phyloP scores from a whole-genome alignment of 495 filamentous ascomycete species.

The Pyrenopolyporus hunteri region DNA sequence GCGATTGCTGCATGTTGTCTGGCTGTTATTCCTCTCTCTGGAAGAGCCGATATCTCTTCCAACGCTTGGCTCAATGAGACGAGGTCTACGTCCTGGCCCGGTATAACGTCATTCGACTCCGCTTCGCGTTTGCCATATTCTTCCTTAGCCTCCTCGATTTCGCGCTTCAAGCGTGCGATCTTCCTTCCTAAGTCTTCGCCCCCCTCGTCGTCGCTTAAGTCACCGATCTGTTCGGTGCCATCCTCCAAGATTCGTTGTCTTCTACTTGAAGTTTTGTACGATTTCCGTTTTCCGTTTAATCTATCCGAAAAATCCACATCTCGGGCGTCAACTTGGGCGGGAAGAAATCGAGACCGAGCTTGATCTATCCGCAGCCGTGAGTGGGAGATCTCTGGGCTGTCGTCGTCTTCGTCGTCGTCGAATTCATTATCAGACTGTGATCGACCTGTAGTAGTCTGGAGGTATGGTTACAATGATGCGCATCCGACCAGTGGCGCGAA shows the following conservation, averaged over 20 bases:
- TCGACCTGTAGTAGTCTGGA: constrained; percentile 66
- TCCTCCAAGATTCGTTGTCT: constrained; percentile 65
- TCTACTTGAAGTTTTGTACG: constrained; percentile 75
- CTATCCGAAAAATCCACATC: constrained; percentile 85
- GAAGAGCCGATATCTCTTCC: constrained; percentile 58
- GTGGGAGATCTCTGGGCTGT: constrained; percentile 70
- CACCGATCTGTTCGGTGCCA: constrained; percentile 67
- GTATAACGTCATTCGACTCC: constrained; percentile 40
- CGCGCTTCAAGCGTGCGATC: constrained; percentile 76
- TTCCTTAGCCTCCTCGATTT: constrained; percentile 78
- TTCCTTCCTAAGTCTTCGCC: constrained; percentile 75
- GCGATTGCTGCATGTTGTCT: constrained; percentile 36
- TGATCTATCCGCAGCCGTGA: constrained; percentile 73
- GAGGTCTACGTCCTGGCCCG: constrained; percentile 48
- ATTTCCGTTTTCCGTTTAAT: constrained; percentile 75
- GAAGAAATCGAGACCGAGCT: constrained; percentile 80
- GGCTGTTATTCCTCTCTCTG: constrained; percentile 41
- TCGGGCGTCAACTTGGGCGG: constrained; percentile 73
- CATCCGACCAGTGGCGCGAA: neutral
- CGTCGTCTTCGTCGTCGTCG: constrained; percentile 67
- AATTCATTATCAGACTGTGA: constrained; percentile 66
- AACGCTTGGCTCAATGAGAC: constrained; percentile 69
- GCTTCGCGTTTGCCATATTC: constrained; percentile 63
- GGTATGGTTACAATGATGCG: constrained; percentile 16
- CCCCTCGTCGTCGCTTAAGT: constrained; percentile 69